Conservation (phyloP, 768 basidiomycete genomes). For the Russula sp. region DNA sequence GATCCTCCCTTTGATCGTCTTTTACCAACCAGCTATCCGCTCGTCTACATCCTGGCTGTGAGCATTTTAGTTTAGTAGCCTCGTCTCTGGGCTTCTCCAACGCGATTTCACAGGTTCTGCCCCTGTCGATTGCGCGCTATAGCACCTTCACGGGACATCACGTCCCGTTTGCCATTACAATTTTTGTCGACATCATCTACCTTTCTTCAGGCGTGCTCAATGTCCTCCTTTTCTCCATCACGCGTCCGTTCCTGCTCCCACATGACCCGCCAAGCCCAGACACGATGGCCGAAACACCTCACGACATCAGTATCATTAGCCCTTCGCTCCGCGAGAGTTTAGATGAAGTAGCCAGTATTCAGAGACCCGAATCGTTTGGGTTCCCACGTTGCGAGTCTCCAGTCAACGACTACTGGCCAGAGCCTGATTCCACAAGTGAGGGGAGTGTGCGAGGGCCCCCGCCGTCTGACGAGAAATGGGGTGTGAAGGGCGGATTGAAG, state of each 20-base stretch:
- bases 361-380: background rate
- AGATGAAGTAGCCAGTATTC: background rate
- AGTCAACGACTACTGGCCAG: background rate
- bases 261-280: background rate
- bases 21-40: constrained; percentile 36
- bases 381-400: background rate
- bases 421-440: no score
- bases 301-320: background rate
- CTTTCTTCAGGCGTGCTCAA: constrained; percentile 42
- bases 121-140: constrained; percentile 40
- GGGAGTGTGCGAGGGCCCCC: no score
- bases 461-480: no score
- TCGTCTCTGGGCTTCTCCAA: background rate
- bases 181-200: constrained; percentile 38
- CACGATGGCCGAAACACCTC: background rate
- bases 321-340: background rate
- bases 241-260: no score
- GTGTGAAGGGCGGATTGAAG: no score
- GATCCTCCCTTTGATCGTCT: background rate
- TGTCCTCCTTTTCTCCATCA: constrained; percentile 30
- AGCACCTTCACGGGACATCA: constrained; percentile 29
- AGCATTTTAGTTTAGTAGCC: background rate
- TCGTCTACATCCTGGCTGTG: constrained; percentile 37
- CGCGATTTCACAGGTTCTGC: constrained; percentile 29
- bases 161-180: constrained; percentile 34